Base-by-base conservation (phyloP, 73 alveolate genomes). In the Paramecium bursaria region DNA sequence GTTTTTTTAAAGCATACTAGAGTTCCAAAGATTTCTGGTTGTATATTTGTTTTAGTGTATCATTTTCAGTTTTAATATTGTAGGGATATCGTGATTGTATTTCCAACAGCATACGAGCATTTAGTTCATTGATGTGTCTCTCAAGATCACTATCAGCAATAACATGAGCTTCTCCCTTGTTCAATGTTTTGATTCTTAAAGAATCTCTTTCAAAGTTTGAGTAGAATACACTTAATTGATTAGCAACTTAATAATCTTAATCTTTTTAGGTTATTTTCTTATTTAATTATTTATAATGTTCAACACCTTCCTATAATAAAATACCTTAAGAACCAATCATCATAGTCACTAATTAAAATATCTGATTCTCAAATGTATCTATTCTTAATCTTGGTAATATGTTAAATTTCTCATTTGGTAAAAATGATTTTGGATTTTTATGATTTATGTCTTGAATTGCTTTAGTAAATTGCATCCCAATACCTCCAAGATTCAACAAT, bases 91-190 rank as follows among this genome's bases (percentile, higher is more conserved):
- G 33, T 11, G 82, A 35, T 42, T 67, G 33, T 9, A 30, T 57
- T 6, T 30, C 33, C 19, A 39, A 35, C 23, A 67, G 14, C 53
- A 33, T 35, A 39, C 55, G 17, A 13, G 39, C 44, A 67, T 67
- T 67, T 1, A 67, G 44, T 25, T 67, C 53, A 33, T 42, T 42
- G 4, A 67, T 21, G 44, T 67, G 82, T 42, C 11, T 31, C 17
- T 67, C 55, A 21, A 67, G 27, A 67, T 67, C 82, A 42, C 27
- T 67, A 10, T 67, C 82, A 10, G 82, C 82, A 5, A 67, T 67
- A 2, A 67, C 82, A 33, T 35, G 55, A 7, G 82, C 82, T 13
- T 67, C 33, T 2, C 82, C 82, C 23, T 67, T 67, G 44, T 67
- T 67, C 15, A 67, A 27, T 35, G 82, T 67, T 35, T 21, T 67